Percentiles rank a stretch among this genome's conserved stretches.
Conservation (phyloP, 2,329 filamentous ascomycete species). For the Coniochaeta sp. region DNA sequence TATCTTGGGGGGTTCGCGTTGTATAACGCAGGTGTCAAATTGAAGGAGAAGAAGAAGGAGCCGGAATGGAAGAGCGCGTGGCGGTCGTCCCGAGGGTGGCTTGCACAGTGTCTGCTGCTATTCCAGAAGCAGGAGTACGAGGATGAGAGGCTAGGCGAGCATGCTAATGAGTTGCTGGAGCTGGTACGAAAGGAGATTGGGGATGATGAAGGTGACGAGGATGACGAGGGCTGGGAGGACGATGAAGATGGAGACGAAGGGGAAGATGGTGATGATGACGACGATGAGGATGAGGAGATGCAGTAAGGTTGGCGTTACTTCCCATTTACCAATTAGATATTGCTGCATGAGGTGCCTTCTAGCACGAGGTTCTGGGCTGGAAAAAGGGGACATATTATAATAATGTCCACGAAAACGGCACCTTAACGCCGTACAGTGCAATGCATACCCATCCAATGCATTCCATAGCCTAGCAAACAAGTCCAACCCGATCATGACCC, state of each 20-base stretch:
- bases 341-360: too few species aligned
- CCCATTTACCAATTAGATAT: background rate
- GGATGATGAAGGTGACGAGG: constrained; percentile 40
- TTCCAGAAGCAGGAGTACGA: constrained; percentile 77
- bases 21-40: constrained; percentile 68
- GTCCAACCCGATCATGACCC: constrained; percentile 13
- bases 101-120: constrained; percentile 73
- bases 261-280: constrained; percentile 31
- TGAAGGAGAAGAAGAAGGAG: constrained; percentile 31
- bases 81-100: constrained; percentile 73
- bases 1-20: constrained; percentile 94
- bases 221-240: constrained; percentile 46
- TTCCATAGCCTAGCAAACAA: background rate
- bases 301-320: constrained; percentile 2
- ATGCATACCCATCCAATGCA: constrained; percentile 8
- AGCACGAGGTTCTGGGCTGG: too few species aligned
- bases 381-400: background rate
- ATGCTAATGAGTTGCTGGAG: constrained; percentile 63
- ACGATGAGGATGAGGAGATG: constrained; percentile 13
- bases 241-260: constrained; percentile 41
- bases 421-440: background rate
- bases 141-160: constrained; percentile 68
- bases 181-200: constrained; percentile 59
- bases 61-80: constrained; percentile 54
- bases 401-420: background rate